Evolutionary conservation across 2,329 filamentous ascomycete species (phyloP).

Genomic region (Diaporthe nobilis): DNA sequence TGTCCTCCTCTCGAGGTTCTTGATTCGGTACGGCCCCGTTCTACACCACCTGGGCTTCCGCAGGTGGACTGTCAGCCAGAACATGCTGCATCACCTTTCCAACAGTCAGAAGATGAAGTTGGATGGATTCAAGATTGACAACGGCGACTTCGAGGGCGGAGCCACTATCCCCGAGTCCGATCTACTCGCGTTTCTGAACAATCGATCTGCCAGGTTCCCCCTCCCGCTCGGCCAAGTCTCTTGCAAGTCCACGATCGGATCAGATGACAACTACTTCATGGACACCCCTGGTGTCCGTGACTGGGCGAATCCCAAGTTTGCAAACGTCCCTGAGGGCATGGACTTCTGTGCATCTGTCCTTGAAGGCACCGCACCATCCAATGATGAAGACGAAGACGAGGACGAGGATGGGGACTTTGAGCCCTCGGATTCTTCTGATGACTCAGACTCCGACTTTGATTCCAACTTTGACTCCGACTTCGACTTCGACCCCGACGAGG

Average conservation of each 20-base stretch:
- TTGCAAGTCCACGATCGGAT: not conserved
- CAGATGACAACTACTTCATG: not conserved
- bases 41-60: not conserved
- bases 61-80: not conserved
- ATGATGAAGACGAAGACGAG: not conserved
- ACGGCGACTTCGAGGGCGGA: not conserved
- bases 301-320: constrained; percentile 3
- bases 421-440: not conserved
- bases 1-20: not conserved
- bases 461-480: not conserved
- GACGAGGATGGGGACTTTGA: not conserved
- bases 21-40: not conserved
- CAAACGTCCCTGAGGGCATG: not conserved
- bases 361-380: too few species aligned
- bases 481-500: not conserved
- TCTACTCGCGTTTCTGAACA: not conserved
- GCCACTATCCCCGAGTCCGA: not conserved
- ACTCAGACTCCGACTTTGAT: not conserved
- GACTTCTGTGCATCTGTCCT: not conserved
- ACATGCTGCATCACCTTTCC: not conserved
- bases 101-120: not conserved
- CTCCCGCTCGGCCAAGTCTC: not conserved
- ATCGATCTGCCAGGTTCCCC: not conserved
- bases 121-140: not conserved
- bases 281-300: not conserved